Base-by-base conservation (phyloP, 2,329 filamentous ascomycete genomes). In the Pseudogymnoascus sp. region DNA sequence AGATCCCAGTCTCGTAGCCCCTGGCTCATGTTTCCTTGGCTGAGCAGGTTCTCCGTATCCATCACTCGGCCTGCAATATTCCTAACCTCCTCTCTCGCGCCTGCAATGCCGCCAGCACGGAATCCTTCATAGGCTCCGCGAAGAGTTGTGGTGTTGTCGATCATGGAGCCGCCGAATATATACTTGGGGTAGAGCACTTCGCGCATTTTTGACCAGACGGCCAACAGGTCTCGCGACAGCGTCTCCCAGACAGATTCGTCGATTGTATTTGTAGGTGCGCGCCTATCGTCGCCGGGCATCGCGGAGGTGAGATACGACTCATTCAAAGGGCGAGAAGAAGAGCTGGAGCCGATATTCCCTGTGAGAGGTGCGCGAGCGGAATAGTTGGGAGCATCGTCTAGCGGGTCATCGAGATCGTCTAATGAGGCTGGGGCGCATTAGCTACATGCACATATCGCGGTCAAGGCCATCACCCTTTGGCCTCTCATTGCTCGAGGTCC, bases 211-310 rank as follows among this genome's bases (percentile, higher is more conserved):
- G 91, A 90, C 93, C 94, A 97, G 36, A 97, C 91, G 27, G 92
- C 94, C 6, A 93, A 77, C 67, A 99, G 79, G 75, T 99, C 94
- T 68, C 94, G 88, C 60, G 90, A 91, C 64, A 99, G 80, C n/a
- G 94, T 99, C 44, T 93, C 91, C 94, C 94, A 99, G 41, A 99
- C 94, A 1, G 87, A 88, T 78, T 99, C 94, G 75, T 99, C 94
- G 74, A 99, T 95, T 51, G 94, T 99, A 77, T 95, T 96, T 67
- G 88, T 86, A 6, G 92, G 85, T 13, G 94, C 92, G 66, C 89
- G 84, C 61, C 94, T 89, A 78, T 99, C 94, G 76, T 97, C 93
- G 68, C 94, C 94, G 2, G 89, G 88, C 72, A 99, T 95, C 63
- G 87, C 86, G 21, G 91, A 94, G 27, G 92, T 96, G 68, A 97